Evolutionary conservation across 1,284 basidiomycete species (phyloP).

Genomic region (Rhodotorula mucilaginosa): DNA sequence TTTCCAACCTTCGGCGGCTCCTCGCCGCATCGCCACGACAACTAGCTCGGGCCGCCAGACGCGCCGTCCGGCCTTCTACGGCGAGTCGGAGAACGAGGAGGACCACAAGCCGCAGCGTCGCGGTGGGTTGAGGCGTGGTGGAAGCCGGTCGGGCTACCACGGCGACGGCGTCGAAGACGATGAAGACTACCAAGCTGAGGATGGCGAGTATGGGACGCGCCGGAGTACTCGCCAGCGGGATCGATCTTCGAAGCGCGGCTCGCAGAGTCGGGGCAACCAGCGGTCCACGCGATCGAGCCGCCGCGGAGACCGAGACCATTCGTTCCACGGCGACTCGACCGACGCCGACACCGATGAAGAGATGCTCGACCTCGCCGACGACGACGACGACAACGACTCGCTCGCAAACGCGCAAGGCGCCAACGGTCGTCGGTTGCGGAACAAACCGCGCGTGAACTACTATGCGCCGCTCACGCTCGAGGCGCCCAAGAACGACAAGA

Average conservation of each 20-base stretch:
- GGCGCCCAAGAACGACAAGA: conserved; percentile 18
- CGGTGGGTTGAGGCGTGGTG: background rate
- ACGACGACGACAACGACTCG: conserved; percentile 35
- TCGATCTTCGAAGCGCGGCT: background rate
- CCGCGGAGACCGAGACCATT: conserved; percentile 6
- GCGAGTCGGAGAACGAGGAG: conserved; percentile 16
- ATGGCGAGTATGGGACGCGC: conserved; percentile 7
- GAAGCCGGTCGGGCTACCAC: conserved; percentile 7
- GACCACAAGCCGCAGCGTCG: conserved; percentile 8
- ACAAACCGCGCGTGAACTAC: conserved; percentile 45
- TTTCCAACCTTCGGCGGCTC: background rate
- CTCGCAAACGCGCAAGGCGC: conserved; percentile 31
- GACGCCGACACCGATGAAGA: conserved; percentile 28
- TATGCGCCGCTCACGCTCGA: conserved; percentile 26
- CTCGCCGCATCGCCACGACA: conserved; percentile 11
- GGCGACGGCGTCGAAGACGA: conserved; percentile 26
- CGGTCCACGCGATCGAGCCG: conserved; percentile 11
- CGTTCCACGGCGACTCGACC: conserved; percentile 19
- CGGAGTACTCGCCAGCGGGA: background rate
- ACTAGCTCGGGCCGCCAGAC: conserved; percentile 25
- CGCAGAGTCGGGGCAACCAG: background rate
- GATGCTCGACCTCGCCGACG: conserved; percentile 39
- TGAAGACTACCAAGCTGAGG: conserved; percentile 8
- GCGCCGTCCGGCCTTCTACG: conserved; percentile 25
- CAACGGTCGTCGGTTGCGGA: conserved; percentile 42